Conservation (phyloP, 768 basidiomycete species). For the Gymnopilus dilepis region DNA sequence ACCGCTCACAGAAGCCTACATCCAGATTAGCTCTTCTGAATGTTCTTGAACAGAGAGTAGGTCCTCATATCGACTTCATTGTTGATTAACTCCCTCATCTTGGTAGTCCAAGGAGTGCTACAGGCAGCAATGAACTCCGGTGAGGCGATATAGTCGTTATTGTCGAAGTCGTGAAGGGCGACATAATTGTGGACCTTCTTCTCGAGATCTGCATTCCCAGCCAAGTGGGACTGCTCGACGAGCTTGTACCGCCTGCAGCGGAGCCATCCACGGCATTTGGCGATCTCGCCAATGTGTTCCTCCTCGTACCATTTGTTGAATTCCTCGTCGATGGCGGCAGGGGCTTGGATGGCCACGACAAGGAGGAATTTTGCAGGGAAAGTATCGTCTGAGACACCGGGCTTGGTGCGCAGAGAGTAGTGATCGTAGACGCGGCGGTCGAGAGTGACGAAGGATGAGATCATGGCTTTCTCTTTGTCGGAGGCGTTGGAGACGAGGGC, state of each 20-base stretch:
- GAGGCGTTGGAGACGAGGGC: conserved; percentile 26
- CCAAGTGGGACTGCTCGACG: conserved; percentile 21
- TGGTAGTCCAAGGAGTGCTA: conserved; percentile 31
- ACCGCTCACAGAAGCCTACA: neutral
- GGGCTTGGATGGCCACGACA: conserved; percentile 24
- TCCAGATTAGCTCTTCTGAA: conserved; percentile 10
- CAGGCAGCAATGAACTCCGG: conserved; percentile 31
- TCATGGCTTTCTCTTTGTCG: conserved; percentile 30
- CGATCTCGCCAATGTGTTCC: conserved; percentile 36
- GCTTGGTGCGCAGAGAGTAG: conserved; percentile 22
- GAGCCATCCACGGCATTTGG: conserved; percentile 36
- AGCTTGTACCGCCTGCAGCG: conserved; percentile 35
- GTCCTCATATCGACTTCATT: conserved; percentile 25
- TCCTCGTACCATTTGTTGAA: conserved; percentile 43
- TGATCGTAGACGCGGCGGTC: conserved; percentile 31
- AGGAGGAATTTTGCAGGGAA: conserved; percentile 31
- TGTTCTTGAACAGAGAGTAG: conserved; percentile 33
- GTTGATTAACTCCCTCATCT: conserved; percentile 25
- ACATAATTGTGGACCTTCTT: conserved; percentile 34
- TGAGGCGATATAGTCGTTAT: conserved; percentile 23
- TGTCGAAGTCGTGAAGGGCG: conserved; percentile 36
- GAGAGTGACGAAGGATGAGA: conserved; percentile 26
- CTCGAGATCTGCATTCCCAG: conserved; percentile 10
- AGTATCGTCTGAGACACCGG: conserved; percentile 7
- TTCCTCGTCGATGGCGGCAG: conserved; percentile 32